Evolutionary conservation across 2,329 filamentous ascomycete species (phyloP).

Genomic region (Neoscytalidium dimidiatum): DNA sequence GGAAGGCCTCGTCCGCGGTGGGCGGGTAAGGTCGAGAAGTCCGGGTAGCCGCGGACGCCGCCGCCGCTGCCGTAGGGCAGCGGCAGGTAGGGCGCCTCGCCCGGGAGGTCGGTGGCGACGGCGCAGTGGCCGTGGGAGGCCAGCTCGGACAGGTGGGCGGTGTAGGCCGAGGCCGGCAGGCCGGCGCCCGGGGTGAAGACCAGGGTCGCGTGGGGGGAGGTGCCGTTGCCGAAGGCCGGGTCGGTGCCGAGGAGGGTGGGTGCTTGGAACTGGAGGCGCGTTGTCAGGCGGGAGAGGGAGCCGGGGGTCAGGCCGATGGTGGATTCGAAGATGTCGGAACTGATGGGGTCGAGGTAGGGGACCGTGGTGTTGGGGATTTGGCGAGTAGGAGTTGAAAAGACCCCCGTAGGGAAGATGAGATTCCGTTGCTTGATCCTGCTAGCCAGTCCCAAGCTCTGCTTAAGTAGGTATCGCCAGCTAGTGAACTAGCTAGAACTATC

Average conservation of each 20-base stretch:
- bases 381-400: constrained; percentile 20
- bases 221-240: constrained; percentile 4
- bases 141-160: neutral
- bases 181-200: constrained; percentile 14
- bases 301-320: constrained; percentile 17
- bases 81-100: constrained; percentile 2
- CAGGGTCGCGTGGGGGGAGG: constrained; percentile 6
- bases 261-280: constrained; percentile 3
- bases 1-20: neutral
- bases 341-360: constrained; percentile 29
- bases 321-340: constrained; percentile 22
- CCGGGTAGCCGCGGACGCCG: neutral
- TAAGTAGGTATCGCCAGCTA: no score
- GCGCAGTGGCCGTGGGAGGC: constrained; percentile 4
- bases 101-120: constrained; percentile 13
- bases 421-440: no score
- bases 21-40: neutral
- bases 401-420: no score
- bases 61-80: neutral
- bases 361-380: constrained; percentile 24
- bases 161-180: constrained; percentile 14
- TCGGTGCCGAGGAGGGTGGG: neutral
- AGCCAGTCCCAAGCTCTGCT: no score
- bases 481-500: no score
- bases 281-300: neutral